phyloP scores from a whole-genome alignment of 768 basidiomycete species.

The Russula lepida region DNA sequence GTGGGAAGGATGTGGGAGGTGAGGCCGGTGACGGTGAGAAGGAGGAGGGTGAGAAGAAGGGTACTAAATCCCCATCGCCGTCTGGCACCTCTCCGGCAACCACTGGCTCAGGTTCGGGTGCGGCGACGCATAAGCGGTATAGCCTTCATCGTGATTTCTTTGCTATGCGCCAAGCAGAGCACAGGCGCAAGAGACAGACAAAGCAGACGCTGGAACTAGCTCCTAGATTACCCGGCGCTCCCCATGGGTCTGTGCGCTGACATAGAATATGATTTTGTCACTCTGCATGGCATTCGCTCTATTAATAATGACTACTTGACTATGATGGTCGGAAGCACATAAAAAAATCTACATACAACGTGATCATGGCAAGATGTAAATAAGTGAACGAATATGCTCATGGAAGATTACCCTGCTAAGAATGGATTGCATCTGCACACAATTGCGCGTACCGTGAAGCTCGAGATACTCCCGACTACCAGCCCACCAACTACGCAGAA shows the following conservation, averaged over 20 bases:
- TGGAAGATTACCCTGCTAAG: conserved; percentile 8
- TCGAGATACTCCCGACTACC: conserved; percentile 63
- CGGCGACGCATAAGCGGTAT: conserved; percentile 57
- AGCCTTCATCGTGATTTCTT: conserved; percentile 79
- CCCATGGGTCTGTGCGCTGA: conserved; percentile 8
- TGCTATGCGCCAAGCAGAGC: conserved; percentile 67
- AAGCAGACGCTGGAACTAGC: conserved; percentile 62
- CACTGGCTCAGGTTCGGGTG: background rate
- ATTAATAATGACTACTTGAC: background rate
- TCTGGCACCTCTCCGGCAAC: conserved; percentile 25
- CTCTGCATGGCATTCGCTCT: background rate
- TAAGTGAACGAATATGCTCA: background rate
- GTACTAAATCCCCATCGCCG: conserved; percentile 26
- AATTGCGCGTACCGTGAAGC: conserved; percentile 67
- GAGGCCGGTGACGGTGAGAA: conserved; percentile 33
- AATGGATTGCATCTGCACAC: conserved; percentile 77
- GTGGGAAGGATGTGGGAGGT: conserved; percentile 29
- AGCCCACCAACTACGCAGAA: conserved; percentile 76
- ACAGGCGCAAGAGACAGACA: conserved; percentile 58
- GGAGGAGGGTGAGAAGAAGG: conserved; percentile 32
- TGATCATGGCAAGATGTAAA: background rate
- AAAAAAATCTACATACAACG: background rate
- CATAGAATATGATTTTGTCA: background rate
- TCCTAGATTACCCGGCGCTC: conserved; percentile 57
- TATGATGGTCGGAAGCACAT: background rate